Conservation (phyloP, 2,329 filamentous ascomycete genomes). For the Phaeosphaeria sp. region DNA sequence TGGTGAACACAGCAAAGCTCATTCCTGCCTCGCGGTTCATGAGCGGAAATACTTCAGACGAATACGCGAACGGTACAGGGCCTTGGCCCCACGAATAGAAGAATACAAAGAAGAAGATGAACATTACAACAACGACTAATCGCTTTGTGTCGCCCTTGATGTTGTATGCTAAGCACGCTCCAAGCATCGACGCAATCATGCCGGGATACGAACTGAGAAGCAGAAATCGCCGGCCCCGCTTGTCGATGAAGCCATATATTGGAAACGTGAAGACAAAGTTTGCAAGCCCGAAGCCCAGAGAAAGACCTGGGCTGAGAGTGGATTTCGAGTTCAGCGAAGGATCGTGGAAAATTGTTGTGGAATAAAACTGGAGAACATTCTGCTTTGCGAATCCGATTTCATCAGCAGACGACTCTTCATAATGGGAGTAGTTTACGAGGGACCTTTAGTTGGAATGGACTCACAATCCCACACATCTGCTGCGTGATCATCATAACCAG, state of each 20-base stretch:
- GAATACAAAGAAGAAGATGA: conserved; percentile 5
- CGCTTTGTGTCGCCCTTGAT: neutral
- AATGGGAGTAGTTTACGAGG: too few relatives aligned
- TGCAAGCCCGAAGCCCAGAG: conserved; percentile 3
- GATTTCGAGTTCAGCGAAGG: neutral
- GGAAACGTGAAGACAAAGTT: conserved; percentile 7
- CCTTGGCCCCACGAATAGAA: conserved; percentile 5
- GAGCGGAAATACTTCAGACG: conserved; percentile 3
- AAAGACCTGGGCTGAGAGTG: conserved; percentile 1
- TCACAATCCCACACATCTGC: conserved; percentile 7
- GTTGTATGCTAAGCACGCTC: conserved; percentile 1
- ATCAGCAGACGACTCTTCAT: too few relatives aligned
- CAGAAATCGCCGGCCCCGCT: neutral
- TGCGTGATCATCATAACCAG: conserved; percentile 4
- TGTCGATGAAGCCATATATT: conserved; percentile 3
- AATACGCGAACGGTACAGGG: conserved; percentile 5
- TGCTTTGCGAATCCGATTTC: neutral
- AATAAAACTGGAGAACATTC: conserved; percentile 4
- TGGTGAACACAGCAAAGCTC: conserved; percentile 1
- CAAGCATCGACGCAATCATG: conserved; percentile 2
- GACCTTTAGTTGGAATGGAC: neutral
- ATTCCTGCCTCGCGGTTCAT: conserved; percentile 4
- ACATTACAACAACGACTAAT: neutral
- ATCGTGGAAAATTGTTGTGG: conserved; percentile 1
- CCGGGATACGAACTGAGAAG: conserved; percentile 2